Percentiles rank a stretch among this genome's conserved stretches.
These are phyloP conservation scores for Tuber aestivum DNA, from an alignment of 495 filamentous ascomycete species.

Conservation along the genomic window DNA sequence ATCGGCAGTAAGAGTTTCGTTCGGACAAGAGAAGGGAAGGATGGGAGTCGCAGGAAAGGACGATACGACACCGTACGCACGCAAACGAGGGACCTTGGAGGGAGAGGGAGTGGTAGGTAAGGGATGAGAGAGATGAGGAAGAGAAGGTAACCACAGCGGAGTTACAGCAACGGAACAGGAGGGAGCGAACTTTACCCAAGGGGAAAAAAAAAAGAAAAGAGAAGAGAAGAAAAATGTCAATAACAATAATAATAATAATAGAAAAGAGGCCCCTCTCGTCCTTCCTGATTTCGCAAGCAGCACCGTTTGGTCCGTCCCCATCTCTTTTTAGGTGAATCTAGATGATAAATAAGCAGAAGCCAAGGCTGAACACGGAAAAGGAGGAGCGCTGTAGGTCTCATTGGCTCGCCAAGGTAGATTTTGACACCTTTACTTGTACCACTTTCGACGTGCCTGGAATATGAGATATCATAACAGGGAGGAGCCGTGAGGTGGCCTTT, in stretches of 20 bases:
- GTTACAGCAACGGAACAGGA: neutral
- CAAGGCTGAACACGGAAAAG: constrained; percentile 12
- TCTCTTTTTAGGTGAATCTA: constrained; percentile 18
- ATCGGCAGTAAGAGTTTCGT: neutral
- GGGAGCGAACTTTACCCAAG: neutral
- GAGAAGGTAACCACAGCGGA: constrained; percentile 7
- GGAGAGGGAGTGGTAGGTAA: constrained; percentile 9
- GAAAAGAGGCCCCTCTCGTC: constrained; percentile 9
- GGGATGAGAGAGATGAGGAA: neutral
- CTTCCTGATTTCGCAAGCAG: constrained; percentile 8
- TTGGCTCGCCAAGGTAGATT: constrained; percentile 35
- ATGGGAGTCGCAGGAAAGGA: neutral
- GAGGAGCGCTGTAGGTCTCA: neutral
- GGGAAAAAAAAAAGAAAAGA: neutral
- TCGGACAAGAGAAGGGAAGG: neutral
- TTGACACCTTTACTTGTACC: constrained; percentile 40
- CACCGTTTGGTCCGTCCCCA: constrained; percentile 15
- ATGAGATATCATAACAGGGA: too few relatives aligned
- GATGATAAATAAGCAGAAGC: constrained; percentile 14
- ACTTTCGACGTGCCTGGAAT: neutral
- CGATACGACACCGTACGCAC: constrained; percentile 4
- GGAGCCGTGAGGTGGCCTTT: neutral
- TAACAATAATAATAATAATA: constrained; percentile 10
- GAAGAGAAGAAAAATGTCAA: neutral
- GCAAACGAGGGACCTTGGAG: constrained; percentile 20